These are phyloP conservation scores for Saccharomycopsis oosterbeekiorum DNA, from an alignment of 805 yeast species.

Conservation along the genomic window DNA sequence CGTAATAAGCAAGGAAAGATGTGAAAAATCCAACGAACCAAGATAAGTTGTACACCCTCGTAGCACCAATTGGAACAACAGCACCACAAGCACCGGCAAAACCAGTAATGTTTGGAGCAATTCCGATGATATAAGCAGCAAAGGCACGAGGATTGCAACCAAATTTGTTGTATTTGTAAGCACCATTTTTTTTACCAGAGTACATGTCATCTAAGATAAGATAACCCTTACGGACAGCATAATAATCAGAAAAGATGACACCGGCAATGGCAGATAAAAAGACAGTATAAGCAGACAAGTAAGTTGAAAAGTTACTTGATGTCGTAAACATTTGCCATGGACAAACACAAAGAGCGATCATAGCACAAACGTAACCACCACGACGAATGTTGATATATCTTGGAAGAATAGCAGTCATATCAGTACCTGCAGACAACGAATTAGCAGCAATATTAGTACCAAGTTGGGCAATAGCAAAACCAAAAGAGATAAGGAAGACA, in stretches of 20 bases:
- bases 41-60: slow-evolving; percentile 59
- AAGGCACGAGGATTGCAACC: slow-evolving; percentile 84
- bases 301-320: slow-evolving; percentile 67
- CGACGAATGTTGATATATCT: slow-evolving; percentile 62
- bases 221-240: slow-evolving; percentile 63
- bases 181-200: slow-evolving; percentile 32
- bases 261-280: slow-evolving; percentile 81
- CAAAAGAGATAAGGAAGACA: slow-evolving; percentile 62
- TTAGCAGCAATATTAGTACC: slow-evolving; percentile 72
- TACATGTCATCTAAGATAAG: slow-evolving; percentile 57
- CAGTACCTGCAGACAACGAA: slow-evolving; percentile 64
- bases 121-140: slow-evolving; percentile 70
- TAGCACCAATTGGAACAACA: slow-evolving; percentile 68
- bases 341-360: slow-evolving; percentile 57
- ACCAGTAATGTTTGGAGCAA: slow-evolving; percentile 77
- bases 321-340: slow-evolving; percentile 76
- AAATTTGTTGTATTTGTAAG: slow-evolving; percentile 48
- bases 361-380: slow-evolving; percentile 72
- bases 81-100: slow-evolving; percentile 74
- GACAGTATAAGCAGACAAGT: slow-evolving; percentile 70
- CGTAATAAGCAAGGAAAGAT: slow-evolving; percentile 45
- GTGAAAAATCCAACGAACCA: slow-evolving; percentile 68
- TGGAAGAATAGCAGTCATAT: slow-evolving; percentile 57
- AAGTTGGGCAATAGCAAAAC: slow-evolving; percentile 65
- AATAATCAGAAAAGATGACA: slow-evolving; percentile 58